Percentiles rank a stretch among this genome's conserved stretches.
These are phyloP conservation scores for Cymbopogon citratus DNA, from an alignment of 176 grass and related monocot species.

Conservation along the genomic window DNA sequence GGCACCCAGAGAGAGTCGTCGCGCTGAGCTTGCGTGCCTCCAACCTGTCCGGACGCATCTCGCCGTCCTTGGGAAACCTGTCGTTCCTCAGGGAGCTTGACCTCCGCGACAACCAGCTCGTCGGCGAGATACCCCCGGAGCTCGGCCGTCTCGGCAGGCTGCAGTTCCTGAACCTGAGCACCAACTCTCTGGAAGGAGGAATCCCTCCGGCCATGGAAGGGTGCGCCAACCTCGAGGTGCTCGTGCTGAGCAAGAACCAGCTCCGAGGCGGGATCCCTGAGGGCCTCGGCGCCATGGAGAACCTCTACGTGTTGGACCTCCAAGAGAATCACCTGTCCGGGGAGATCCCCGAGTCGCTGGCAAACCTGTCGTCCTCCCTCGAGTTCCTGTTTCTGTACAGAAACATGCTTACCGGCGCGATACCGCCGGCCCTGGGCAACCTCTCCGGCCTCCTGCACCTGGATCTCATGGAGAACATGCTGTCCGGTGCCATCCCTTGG, in stretches of 20 bases:
- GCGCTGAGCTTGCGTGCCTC: not conserved
- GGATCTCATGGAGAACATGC: not conserved
- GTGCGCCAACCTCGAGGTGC: not conserved
- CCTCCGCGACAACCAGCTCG: conserved; percentile 11
- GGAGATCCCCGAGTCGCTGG: not conserved
- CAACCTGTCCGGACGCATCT: not conserved
- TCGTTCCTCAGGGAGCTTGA: conserved; percentile 28
- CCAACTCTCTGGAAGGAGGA: conserved; percentile 16
- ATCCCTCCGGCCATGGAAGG: not conserved
- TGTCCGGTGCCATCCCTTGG: not conserved
- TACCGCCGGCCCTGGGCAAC: not conserved
- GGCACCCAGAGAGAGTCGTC: conserved; percentile 7
- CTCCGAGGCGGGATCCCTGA: not conserved
- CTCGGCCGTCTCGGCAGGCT: conserved; percentile 17
- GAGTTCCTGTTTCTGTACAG: not conserved
- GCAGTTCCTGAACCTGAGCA: not conserved
- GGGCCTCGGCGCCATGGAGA: not conserved
- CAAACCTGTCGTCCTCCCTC: not conserved
- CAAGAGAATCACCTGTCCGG: not conserved
- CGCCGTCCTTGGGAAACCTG: conserved; percentile 31
- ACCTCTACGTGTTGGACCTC: not conserved
- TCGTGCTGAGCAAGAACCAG: not conserved
- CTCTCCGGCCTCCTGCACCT: not conserved
- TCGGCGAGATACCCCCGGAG: conserved; percentile 21
- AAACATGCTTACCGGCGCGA: not conserved